phyloP scores from a whole-genome alignment of 2,329 filamentous ascomycete genomes.

The Emmonsiellopsis sp. region DNA sequence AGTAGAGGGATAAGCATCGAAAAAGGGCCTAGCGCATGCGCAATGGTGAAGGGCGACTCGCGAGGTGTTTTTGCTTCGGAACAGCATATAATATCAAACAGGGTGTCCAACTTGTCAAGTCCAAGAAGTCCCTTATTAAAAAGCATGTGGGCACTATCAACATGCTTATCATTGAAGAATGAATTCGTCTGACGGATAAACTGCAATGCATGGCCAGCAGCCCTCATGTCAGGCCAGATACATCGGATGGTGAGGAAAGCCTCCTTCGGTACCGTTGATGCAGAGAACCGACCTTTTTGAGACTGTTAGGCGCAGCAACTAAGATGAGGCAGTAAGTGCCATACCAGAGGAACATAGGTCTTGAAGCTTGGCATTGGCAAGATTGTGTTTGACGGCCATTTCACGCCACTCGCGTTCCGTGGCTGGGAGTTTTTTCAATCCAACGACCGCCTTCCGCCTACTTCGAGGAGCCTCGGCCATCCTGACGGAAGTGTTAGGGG shows the following conservation, averaged over 20 bases:
- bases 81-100: constrained; percentile 5
- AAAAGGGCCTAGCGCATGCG: constrained; percentile 9
- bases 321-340: not conserved
- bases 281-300: constrained; percentile 6
- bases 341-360: not conserved
- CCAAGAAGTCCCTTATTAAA: not conserved
- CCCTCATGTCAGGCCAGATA: constrained; percentile 1
- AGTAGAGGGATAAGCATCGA: constrained; percentile 7
- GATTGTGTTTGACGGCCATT: not conserved
- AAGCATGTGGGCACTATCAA: not conserved
- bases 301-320: too few relatives aligned
- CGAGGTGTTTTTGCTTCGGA: not conserved
- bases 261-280: constrained; percentile 5
- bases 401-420: constrained; percentile 2
- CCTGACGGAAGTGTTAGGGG: not conserved
- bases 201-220: not conserved
- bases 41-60: constrained; percentile 3
- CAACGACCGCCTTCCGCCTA: constrained; percentile 3
- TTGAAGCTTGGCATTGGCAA: too few relatives aligned
- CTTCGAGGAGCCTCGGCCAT: not conserved
- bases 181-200: not conserved
- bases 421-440: constrained; percentile 1
- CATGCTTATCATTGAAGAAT: constrained; percentile 3
- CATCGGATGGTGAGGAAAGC: constrained; percentile 3
- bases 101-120: constrained; percentile 1